Conservation (phyloP, 2,329 filamentous ascomycete species). For the Bimuria novae-zelandiae region DNA sequence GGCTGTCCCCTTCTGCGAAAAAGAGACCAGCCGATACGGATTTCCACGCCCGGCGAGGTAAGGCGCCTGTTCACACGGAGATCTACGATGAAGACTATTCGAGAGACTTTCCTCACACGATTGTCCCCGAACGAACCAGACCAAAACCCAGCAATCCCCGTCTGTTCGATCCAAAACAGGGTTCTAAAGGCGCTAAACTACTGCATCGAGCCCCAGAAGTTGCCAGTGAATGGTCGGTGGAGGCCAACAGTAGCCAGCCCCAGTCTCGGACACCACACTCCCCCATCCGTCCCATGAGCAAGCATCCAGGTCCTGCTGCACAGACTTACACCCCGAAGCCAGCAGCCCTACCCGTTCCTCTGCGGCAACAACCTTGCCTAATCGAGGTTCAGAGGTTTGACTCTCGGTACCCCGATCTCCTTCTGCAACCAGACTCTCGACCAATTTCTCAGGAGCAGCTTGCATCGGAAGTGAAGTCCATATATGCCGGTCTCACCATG, state of each 20-base stretch:
- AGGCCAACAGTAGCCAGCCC: constrained; percentile 25
- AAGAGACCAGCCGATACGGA: constrained; percentile 39
- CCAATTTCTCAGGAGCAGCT: constrained; percentile 79
- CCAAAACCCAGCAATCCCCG: constrained; percentile 25
- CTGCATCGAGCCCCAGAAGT: constrained; percentile 29
- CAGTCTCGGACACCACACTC: constrained; percentile 19
- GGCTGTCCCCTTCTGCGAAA: constrained; percentile 28
- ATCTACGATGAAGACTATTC: constrained; percentile 34
- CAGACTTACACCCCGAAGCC: constrained; percentile 12
- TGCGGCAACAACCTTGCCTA: constrained; percentile 41
- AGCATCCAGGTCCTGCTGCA: constrained; percentile 13
- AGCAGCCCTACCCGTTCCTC: constrained; percentile 14
- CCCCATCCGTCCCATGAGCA: constrained; percentile 14
- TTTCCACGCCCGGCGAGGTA: constrained; percentile 28
- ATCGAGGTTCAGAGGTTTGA: constrained; percentile 37
- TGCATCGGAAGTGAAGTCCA: constrained; percentile 78
- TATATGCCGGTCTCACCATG: constrained; percentile 82
- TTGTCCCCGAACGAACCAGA: constrained; percentile 20
- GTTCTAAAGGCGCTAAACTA: constrained; percentile 16
- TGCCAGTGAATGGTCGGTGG: constrained; percentile 29
- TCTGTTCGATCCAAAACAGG: constrained; percentile 27
- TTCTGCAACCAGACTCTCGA: constrained; percentile 65
- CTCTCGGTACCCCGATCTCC: constrained; percentile 46
- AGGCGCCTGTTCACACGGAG: constrained; percentile 27
- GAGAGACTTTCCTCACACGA: constrained; percentile 23